These are phyloP conservation scores for Anthracocystis walkeri DNA, from an alignment of 1,284 basidiomycete species.

Conservation along the genomic window DNA sequence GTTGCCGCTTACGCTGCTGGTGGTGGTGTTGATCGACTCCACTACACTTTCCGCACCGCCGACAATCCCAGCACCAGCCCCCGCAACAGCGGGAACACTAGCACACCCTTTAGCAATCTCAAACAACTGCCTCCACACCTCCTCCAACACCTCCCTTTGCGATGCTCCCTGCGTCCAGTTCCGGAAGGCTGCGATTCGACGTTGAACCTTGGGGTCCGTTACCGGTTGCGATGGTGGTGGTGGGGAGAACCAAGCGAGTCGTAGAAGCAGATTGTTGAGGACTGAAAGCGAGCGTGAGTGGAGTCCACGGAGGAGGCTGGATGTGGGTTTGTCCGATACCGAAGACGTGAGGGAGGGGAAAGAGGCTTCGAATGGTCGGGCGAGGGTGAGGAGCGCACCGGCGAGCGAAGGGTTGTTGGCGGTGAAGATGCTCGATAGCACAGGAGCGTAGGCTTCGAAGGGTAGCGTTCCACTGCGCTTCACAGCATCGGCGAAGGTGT, in stretches of 20 bases:
- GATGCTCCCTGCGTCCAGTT: constrained; percentile 14
- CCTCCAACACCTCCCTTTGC: neutral
- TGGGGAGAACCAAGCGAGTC: constrained; percentile 50
- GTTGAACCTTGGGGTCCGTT: constrained; percentile 36
- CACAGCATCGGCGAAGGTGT: constrained; percentile 48
- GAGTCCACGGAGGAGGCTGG: constrained; percentile 35
- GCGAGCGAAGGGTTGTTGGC: constrained; percentile 14
- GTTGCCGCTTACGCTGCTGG: neutral
- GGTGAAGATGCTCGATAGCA: constrained; percentile 15
- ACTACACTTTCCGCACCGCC: neutral
- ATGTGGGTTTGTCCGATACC: neutral
- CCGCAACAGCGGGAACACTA: constrained; percentile 44
- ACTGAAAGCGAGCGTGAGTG: constrained; percentile 58
- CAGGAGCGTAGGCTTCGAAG: constrained; percentile 35
- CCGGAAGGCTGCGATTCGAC: constrained; percentile 37
- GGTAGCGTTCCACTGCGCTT: constrained; percentile 32
- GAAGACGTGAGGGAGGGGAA: constrained; percentile 39
- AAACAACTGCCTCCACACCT: constrained; percentile 25
- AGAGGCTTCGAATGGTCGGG: constrained; percentile 43
- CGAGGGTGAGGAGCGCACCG: constrained; percentile 33
- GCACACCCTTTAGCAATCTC: constrained; percentile 46
- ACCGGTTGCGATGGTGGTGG: constrained; percentile 63
- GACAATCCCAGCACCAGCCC: constrained; percentile 6
- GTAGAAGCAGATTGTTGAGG: constrained; percentile 56
- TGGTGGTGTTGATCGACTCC: neutral